Evolutionary conservation across 1,139 yeast species (phyloP).

Genomic region (Torulaspora globosa): DNA sequence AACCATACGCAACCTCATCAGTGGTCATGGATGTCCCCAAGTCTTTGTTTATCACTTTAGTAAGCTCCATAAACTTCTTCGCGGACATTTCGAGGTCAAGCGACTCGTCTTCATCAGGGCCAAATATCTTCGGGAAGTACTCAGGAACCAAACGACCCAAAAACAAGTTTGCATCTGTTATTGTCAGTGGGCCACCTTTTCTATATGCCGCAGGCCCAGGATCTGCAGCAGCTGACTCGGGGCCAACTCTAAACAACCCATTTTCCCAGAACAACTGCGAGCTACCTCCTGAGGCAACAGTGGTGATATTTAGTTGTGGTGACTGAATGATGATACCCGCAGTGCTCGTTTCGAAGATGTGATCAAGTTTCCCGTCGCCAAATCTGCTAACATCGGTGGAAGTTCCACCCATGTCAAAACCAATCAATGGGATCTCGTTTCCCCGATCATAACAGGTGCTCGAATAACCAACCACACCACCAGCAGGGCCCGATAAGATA

Average conservation of each 20-base stretch:
- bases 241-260: constrained; percentile 56
- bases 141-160: constrained; percentile 54
- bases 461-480: constrained; percentile 58
- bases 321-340: constrained; percentile 56
- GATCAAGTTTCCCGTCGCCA: constrained; percentile 46
- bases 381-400: constrained; percentile 55
- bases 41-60: constrained; percentile 43
- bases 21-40: constrained; percentile 37
- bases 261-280: constrained; percentile 50
- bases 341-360: constrained; percentile 53
- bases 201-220: constrained; percentile 62
- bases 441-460: constrained; percentile 47
- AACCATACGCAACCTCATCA: constrained; percentile 52
- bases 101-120: constrained; percentile 52
- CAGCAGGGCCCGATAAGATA: constrained; percentile 59
- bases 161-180: constrained; percentile 55
- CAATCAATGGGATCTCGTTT: constrained; percentile 46
- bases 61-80: constrained; percentile 41
- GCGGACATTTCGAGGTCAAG: constrained; percentile 44
- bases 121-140: constrained; percentile 54
- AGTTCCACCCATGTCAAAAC: constrained; percentile 63
- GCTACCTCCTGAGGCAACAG: constrained; percentile 64
- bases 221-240: constrained; percentile 58
- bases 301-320: constrained; percentile 55
- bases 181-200: constrained; percentile 56